Conservation (phyloP, 164 flowering plant species). For the Kingdonia uniflora region DNA sequence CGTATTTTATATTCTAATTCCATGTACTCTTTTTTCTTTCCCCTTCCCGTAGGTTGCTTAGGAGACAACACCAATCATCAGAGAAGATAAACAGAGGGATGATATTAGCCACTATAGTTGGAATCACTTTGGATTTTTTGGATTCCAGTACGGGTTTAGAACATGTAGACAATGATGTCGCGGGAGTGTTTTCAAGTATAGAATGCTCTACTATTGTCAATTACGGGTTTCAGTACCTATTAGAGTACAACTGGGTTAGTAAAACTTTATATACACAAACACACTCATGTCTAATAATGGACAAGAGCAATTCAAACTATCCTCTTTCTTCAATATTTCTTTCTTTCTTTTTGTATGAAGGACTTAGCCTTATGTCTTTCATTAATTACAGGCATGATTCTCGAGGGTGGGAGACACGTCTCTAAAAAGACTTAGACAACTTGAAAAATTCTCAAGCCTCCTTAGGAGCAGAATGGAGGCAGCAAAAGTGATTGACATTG, state of each 20-base stretch:
- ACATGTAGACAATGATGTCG: conserved; percentile 39
- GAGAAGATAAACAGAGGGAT: conserved; percentile 75
- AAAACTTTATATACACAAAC: neutral
- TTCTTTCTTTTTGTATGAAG: neutral
- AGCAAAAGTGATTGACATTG: conserved; percentile 11
- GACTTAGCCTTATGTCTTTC: neutral
- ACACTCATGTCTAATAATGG: too few relatives aligned
- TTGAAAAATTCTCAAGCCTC: conserved; percentile 43
- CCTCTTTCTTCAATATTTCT: too few relatives aligned
- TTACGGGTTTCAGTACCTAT: conserved; percentile 58
- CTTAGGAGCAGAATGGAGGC: conserved; percentile 36
- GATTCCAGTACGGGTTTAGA: conserved; percentile 41
- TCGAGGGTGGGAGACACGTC: conserved; percentile 36
- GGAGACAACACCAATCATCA: conserved; percentile 52
- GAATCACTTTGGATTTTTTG: conserved; percentile 70
- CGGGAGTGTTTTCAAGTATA: conserved; percentile 73
- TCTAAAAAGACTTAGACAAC: conserved; percentile 33
- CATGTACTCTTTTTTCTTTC: neutral
- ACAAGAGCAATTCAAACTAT: too few relatives aligned
- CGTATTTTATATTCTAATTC: neutral
- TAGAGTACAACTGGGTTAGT: conserved; percentile 85
- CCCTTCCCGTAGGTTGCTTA: conserved; percentile 36
- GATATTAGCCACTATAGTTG: conserved; percentile 85
- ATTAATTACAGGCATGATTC: conserved; percentile 38
- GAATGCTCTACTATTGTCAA: conserved; percentile 62